Percentiles rank a stretch among this genome's conserved stretches.
Evolutionary conservation across 2,329 filamentous ascomycete genomes (phyloP).

Genomic region (Byssothecium circinans): DNA sequence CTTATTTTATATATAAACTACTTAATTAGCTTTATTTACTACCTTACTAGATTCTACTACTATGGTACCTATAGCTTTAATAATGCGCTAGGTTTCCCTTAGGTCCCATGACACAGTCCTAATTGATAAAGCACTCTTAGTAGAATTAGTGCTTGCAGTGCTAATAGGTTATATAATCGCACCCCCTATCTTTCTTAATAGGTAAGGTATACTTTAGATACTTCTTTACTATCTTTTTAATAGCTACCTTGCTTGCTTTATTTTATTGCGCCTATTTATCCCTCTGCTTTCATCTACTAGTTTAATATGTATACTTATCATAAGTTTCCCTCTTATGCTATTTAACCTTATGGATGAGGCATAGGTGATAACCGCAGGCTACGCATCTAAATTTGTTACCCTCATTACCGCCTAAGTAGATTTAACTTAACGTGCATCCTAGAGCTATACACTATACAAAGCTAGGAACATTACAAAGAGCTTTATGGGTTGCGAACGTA

Average conservation of each 20-base stretch:
- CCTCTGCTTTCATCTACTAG: constrained; percentile 21
- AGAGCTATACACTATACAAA: constrained; percentile 59
- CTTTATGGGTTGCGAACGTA: constrained; percentile 46
- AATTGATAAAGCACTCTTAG: no score
- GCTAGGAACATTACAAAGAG: constrained; percentile 48
- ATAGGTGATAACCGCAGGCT: constrained; percentile 43
- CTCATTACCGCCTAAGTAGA: constrained; percentile 51
- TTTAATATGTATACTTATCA: constrained; percentile 42
- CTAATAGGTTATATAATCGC: no score
- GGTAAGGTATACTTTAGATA: constrained; percentile 34
- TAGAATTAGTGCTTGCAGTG: no score
- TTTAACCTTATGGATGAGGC: constrained; percentile 30
- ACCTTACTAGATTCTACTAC: no score
- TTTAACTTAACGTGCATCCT: constrained; percentile 55
- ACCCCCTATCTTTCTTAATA: constrained; percentile 50
- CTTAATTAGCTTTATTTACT: no score
- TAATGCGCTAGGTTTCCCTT: no score
- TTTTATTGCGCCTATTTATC: constrained; percentile 28
- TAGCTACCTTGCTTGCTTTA: constrained; percentile 27
- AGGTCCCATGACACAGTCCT: no score
- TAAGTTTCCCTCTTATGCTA: constrained; percentile 50
- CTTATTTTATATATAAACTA: no score
- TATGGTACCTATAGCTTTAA: no score
- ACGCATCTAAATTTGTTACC: constrained; percentile 51
- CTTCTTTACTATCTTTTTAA: constrained; percentile 37